Conservation (phyloP, 1,284 basidiomycete species). For the Cerioporus squamosus region DNA sequence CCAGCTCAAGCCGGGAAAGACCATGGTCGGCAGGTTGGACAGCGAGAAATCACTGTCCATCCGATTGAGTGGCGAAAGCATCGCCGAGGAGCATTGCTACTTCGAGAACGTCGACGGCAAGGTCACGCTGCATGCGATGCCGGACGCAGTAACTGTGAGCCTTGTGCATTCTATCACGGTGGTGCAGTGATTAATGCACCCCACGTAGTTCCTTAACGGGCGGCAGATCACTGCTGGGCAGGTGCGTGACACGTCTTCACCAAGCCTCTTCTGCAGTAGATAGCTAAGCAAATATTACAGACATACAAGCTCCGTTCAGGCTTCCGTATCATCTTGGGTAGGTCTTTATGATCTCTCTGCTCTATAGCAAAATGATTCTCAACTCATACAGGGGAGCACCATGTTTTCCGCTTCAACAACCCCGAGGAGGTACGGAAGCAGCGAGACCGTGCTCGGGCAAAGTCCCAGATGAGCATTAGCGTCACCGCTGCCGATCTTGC, state of each 20-base stretch:
- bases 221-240: constrained; percentile 80
- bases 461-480: constrained; percentile 69
- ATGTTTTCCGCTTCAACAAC: constrained; percentile 98
- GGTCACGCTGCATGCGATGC: constrained; percentile 81
- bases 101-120: constrained; percentile 88
- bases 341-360: constrained; percentile 23
- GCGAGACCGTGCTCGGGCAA: constrained; percentile 76
- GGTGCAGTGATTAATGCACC: constrained; percentile 15
- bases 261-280: not conserved
- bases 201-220: constrained; percentile 84
- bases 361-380: too few relatives aligned
- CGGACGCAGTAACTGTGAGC: constrained; percentile 81
- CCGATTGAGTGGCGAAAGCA: constrained; percentile 90
- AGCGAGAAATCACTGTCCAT: constrained; percentile 85
- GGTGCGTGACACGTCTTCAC: constrained; percentile 44
- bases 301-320: constrained; percentile 86
- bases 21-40: constrained; percentile 81
- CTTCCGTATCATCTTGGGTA: constrained; percentile 93
- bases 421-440: constrained; percentile 93
- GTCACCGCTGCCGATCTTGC: constrained; percentile 69
- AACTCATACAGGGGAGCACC: constrained; percentile 78
- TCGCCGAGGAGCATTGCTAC: constrained; percentile 90
- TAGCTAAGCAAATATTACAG: constrained; percentile 42
- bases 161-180: not conserved
- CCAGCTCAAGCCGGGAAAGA: constrained; percentile 90